These are phyloP conservation scores for Phytophthora podocarpi DNA, from an alignment of 352 stramenopile genomes.

Conservation along the genomic window DNA sequence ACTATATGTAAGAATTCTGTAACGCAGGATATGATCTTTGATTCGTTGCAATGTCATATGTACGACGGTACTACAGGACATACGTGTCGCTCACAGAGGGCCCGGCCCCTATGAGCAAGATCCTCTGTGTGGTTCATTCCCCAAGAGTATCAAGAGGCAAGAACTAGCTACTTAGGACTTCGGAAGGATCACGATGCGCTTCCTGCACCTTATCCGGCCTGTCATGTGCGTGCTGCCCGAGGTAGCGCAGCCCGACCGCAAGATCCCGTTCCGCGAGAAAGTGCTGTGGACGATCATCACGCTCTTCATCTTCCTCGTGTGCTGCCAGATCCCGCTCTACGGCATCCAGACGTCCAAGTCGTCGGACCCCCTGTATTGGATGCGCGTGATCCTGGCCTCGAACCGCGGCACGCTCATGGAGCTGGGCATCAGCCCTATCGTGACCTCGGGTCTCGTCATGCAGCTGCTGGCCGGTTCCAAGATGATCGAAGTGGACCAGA, in stretches of 20 bases:
- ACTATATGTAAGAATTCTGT: neutral
- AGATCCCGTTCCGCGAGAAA: slow-evolving; percentile 99
- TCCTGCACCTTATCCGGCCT: slow-evolving; percentile 98
- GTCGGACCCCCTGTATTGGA: slow-evolving; percentile 99
- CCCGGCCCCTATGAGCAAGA: neutral
- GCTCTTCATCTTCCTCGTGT: slow-evolving; percentile 99
- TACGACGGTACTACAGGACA: neutral
- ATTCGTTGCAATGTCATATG: neutral
- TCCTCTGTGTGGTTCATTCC: slow-evolving; percentile 39
- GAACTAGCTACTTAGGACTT: neutral
- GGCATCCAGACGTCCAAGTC: slow-evolving; percentile 98
- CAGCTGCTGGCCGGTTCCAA: slow-evolving; percentile 97
- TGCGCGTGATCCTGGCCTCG: slow-evolving; percentile 99
- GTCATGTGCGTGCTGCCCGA: slow-evolving; percentile 99
- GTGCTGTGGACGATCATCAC: slow-evolving; percentile 99
- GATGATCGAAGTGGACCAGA: slow-evolving; percentile 99
- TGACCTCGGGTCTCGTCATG: slow-evolving; percentile 99
- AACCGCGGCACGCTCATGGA: slow-evolving; percentile 99
- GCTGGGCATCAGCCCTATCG: slow-evolving; percentile 98
- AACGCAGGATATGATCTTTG: neutral
- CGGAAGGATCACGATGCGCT: slow-evolving; percentile 84
- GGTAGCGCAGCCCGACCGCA: slow-evolving; percentile 96
- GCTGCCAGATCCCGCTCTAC: slow-evolving; percentile 99
- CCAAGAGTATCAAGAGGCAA: slow-evolving; percentile 33
- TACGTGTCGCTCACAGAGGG: slow-evolving; percentile 28